Evolutionary conservation across 2,329 filamentous ascomycete genomes (phyloP), one percentile per base, ranked within the genome.

Genomic region (Beauveria sp.): DNA sequence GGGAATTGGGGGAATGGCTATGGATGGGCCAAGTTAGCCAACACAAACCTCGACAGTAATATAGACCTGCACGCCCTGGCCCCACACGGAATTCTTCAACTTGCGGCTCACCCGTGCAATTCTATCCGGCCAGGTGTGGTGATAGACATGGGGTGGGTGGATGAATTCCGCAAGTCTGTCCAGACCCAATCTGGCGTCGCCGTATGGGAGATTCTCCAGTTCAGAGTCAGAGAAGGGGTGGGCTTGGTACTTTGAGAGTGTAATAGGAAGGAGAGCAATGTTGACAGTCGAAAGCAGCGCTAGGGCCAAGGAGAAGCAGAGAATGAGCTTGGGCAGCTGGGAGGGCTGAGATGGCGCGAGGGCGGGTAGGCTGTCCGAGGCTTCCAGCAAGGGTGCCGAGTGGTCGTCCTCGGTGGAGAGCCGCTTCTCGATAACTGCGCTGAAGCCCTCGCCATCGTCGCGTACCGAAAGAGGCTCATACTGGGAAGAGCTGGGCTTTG

Each of bases 31-130:
- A 24, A 8, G 7, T 51, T 4, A 34, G 28, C n/a, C 18, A 41
- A 43, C 16, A 28, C 55, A 41, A 37, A 57, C 55, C 55, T 57
- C 55, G 24, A 57, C 55, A 48, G 55, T 57, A 43, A 57, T 20
- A 18, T 57, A 57, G 28, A 57, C 55, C 20, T 57, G 55, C 14
- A 48, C 43, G n/a, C 24, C 55, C 41, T 47, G 43, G 37, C 55
- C 55, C 55, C 55, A 57, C n/a, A 57, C 55, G 24, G 55, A 43
- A 3, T 34, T 57, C 12, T 47, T 48, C 18, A 57, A n/a, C 16
- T 57, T 47, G 8, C 55, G 55, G 44, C 55, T 57, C 18, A 57
- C 55, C 18, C 55, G 55, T 16, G 22, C 55, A 24, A 57, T 57
- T 48, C 28, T 48, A 57, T 57, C 43, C 26, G 55, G 55, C 55